Base-by-base conservation (phyloP, 2,329 filamentous ascomycete genomes). In the Macrophomina pseudophaseolina region DNA sequence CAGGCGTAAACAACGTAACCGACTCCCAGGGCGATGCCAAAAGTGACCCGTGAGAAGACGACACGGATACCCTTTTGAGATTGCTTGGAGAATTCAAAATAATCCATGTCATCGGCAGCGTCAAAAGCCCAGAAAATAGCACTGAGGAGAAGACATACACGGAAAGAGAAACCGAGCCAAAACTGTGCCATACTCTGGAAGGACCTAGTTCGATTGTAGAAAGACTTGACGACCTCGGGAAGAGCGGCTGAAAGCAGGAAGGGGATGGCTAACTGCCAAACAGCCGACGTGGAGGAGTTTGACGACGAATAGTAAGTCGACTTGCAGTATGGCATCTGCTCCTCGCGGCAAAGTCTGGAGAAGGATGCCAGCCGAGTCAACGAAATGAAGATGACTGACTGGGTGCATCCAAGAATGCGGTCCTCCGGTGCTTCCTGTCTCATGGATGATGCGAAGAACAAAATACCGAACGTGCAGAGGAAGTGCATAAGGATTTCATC, bases 311-410 rank as follows among this genome's bases (percentile, higher is more conserved):
- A 99, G 81, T 97, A 99, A 0, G 95, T 97, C 1, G 94, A 97
- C 64, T 87, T 88, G 82, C 95, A 99, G 80, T 91, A 96, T 0
- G 95, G 95, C 92, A 98, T 97, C 80, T 99, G 95, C 80, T 99
- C 95, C 78, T 99, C 95, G 67, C 95, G 90, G 76, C 95, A 99
- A 23, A 99, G 88, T 71, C 93, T 91, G 9, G 95, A 97, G 71
- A 94, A 89, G 1, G 94, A 97, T 0, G 93, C 91, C 3, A 94
- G 65, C 64, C 94, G 89, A 14, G 90, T 90, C 12, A 98, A 85
- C 5, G 93, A 75, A 66, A 95, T 84, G 74, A 99, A 98, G 1
- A 93, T 82, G 23, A 94, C 77, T 0, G 95, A 95, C 75, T 99
- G 94, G 73, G 94, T 94, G 32, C 92, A 84, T 30, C 91, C 93